Evolutionary conservation across 345 rosid species (phyloP).

Genomic region (Capsella bursapastoris): DNA sequence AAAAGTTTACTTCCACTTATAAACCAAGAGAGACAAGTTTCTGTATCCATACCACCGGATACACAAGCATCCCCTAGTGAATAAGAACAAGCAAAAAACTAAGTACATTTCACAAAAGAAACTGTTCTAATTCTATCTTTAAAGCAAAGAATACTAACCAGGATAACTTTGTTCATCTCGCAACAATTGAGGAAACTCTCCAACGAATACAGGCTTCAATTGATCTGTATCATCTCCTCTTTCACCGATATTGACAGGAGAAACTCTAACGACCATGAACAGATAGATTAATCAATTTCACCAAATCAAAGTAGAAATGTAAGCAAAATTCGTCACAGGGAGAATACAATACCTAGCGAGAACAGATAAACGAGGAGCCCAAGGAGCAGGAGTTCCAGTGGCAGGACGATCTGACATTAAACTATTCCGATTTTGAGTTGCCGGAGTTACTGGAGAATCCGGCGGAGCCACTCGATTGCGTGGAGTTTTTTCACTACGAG

Average conservation of each 20-base stretch:
- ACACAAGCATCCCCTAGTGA: slow-evolving; percentile 56
- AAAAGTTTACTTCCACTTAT: slow-evolving; percentile 66
- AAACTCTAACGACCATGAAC: slow-evolving; percentile 51
- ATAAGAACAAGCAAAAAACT: slow-evolving; percentile 33
- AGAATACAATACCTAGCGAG: slow-evolving; percentile 68
- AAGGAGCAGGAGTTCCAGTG: slow-evolving; percentile 91
- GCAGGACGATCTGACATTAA: slow-evolving; percentile 64
- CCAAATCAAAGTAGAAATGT: slow-evolving; percentile 13
- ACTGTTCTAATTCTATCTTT: neutral
- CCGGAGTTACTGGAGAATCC: slow-evolving; percentile 67
- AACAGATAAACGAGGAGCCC: slow-evolving; percentile 90
- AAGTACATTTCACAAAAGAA: slow-evolving; percentile 16
- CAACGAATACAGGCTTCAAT: slow-evolving; percentile 83
- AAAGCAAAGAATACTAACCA: slow-evolving; percentile 54
- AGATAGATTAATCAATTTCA: slow-evolving; percentile 9
- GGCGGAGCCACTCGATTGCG: slow-evolving; percentile 43
- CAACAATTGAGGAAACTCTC: slow-evolving; percentile 77
- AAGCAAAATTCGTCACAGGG: slow-evolving; percentile 2
- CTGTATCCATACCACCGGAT: slow-evolving; percentile 86
- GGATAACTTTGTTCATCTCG: slow-evolving; percentile 72
- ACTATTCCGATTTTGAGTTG: slow-evolving; percentile 45
- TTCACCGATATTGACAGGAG: slow-evolving; percentile 54
- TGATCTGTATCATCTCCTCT: slow-evolving; percentile 58
- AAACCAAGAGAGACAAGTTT: slow-evolving; percentile 80
- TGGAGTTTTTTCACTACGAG: slow-evolving; percentile 49